Base-by-base conservation (phyloP, 2,329 filamentous ascomycete genomes). In the Penicillium brevicompactum region DNA sequence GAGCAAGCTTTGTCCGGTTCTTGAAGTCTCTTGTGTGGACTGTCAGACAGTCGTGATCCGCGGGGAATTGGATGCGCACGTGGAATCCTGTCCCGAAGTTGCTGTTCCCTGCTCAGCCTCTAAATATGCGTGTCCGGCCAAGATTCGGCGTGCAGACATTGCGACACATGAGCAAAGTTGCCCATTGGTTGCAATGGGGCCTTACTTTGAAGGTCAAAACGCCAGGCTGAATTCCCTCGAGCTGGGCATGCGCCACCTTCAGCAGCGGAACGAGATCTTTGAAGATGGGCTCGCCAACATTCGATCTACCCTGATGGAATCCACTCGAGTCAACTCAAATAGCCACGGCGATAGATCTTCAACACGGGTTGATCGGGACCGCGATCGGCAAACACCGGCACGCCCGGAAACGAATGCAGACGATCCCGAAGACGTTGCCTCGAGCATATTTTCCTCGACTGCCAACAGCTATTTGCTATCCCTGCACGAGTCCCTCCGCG, bases 401-500 rank as follows among this genome's bases (percentile, higher is more conserved):
- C 50, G 31, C 14, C 37, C 22, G 4, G 54, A 55, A 9, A 8
- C 8, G 21, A 52, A 62, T 9, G 6, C 53, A 18, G 64, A 61
- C 8, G 55, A 60, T 21, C 49, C 58, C 9, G 45, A 51, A 40
- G 61, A 63, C 40, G 51, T 62, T 44, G 53, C 61, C 7, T 65
- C 71, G 8, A 68, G 65, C 45, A 56, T 65, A 5, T 67, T 67
- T 21, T 68, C 74, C 50, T 69, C 75, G 47, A 72, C 75, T 57
- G 65, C 76, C 58, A 79, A 82, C 22, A 82, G 83, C 49, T 84
- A 87, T 61, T 76, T 87, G 2, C 78, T 87, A 24, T 83, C 81
- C 2, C 78, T 87, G 47, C 84, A 87, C 65, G 84, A 87, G 63
- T 81, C 79, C 21, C 76, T 87, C 16, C 82, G 84, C 11, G 82